Percentiles rank a stretch among this genome's conserved stretches.
Conservation (phyloP, 1,139 yeast species). For the Arxiozyma telluris region DNA sequence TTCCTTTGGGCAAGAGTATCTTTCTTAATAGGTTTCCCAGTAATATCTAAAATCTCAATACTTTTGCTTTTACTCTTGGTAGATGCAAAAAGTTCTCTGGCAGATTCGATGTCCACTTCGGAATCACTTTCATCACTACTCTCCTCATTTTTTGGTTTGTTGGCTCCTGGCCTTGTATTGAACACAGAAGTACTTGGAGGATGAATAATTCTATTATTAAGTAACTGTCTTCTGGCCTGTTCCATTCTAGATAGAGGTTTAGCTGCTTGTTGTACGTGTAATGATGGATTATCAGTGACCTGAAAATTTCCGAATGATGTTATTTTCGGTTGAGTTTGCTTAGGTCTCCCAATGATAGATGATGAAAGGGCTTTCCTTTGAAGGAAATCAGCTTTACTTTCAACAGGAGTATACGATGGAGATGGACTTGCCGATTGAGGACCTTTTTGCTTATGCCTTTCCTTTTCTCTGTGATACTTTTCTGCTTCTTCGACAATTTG, state of each 20-base stretch:
- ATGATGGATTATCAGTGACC: constrained; percentile 31
- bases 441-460: constrained; percentile 9
- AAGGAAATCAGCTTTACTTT: constrained; percentile 24
- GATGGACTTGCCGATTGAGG: background rate
- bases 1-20: constrained; percentile 32
- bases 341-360: constrained; percentile 25
- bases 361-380: constrained; percentile 26
- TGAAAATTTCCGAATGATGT: constrained; percentile 37
- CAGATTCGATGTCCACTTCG: constrained; percentile 29
- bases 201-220: constrained; percentile 33
- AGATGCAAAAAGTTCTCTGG: constrained; percentile 31
- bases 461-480: constrained; percentile 31
- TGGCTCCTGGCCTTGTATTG: constrained; percentile 32
- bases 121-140: constrained; percentile 33
- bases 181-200: constrained; percentile 84
- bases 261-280: constrained; percentile 37
- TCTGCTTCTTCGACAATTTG: constrained; percentile 41
- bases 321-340: constrained; percentile 40
- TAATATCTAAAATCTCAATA: constrained; percentile 30
- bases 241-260: constrained; percentile 33
- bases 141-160: constrained; percentile 13
- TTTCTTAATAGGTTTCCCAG: constrained; percentile 23
- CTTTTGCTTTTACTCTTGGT: constrained; percentile 24
- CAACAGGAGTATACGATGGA: constrained; percentile 8
- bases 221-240: constrained; percentile 31